Base-by-base conservation (phyloP, 208 protist species). In the Polymyxa betae region DNA sequence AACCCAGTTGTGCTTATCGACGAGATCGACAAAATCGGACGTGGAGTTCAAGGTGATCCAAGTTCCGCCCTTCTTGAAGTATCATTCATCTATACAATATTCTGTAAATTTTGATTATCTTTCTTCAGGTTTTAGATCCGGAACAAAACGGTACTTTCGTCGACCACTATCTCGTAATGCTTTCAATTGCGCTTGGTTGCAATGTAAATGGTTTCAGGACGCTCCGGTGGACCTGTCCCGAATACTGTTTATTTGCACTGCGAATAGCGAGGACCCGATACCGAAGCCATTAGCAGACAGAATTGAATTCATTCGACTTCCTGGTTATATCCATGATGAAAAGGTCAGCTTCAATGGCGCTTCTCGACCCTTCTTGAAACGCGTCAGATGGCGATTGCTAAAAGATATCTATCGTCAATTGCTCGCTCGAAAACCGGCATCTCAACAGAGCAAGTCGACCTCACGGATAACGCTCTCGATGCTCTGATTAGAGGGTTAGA, bases 1-100 rank as follows among this genome's bases (percentile, higher is more conserved):
- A 97, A 98, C 87, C 96, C 96, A 0, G 95, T 98, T 0, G 94
- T 98, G 24, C 60, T 98, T n/a, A 96, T 98, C 60, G 96, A 98
- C 91, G 96, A 97, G 88, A 96, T 97, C 64, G 96, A 97, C 93
- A 96, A 96, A 90, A 82, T 96, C n/a, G 94, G 94, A 41, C 89
- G 88, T n/a, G 93, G 94, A 38, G 91, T 91, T 90, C 89, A 94
- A 20, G 94, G 95, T 68, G 96, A 98, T 90, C 96, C 96, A 0
- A 46, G 91, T 0, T 95, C 95, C 0, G 94, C 96, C 0, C 90
- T 98, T 0, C 90, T 98, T 0, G 96, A 98, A 89, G n/a, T n/a
- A n/a, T n/a, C n/a, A n/a, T n/a, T n/a, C n/a, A n/a, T n/a, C n/a
- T n/a, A n/a, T n/a, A n/a, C n/a, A n/a, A n/a, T n/a, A n/a, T n/a